Conservation (phyloP, 1,284 basidiomycete genomes). For the Vanrija pseudolonga region DNA sequence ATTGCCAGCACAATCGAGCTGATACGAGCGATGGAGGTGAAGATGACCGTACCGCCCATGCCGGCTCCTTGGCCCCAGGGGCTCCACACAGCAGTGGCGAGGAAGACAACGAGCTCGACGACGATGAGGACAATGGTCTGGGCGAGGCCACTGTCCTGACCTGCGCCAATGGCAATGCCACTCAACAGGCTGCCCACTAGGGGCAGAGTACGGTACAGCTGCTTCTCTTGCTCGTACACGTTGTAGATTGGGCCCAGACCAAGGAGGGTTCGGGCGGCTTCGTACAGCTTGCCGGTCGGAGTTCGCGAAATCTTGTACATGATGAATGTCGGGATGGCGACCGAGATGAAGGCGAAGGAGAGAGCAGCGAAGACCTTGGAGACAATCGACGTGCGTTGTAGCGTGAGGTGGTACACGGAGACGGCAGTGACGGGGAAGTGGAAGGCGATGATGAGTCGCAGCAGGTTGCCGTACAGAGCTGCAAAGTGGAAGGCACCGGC, state of each 20-base stretch:
- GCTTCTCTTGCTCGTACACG: conserved; percentile 85
- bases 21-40: conserved; percentile 84
- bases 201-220: conserved; percentile 77
- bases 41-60: conserved; percentile 89
- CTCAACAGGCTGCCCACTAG: conserved; percentile 76
- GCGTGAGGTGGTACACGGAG: conserved; percentile 77
- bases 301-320: conserved; percentile 72
- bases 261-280: conserved; percentile 87
- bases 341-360: conserved; percentile 68
- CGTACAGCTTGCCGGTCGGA: conserved; percentile 85
- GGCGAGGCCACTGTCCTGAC: conserved; percentile 80
- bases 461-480: conserved; percentile 68
- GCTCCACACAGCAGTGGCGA: conserved; percentile 86
- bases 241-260: conserved; percentile 92
- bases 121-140: conserved; percentile 86
- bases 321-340: conserved; percentile 70
- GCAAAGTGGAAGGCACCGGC: conserved; percentile 50
- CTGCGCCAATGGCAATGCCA: conserved; percentile 79
- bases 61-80: conserved; percentile 95
- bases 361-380: conserved; percentile 46
- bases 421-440: conserved; percentile 91
- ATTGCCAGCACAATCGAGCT: conserved; percentile 83
- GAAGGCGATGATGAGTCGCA: conserved; percentile 83
- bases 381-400: conserved; percentile 54
- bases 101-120: conserved; percentile 73